Base-by-base conservation (phyloP, 2,329 filamentous ascomycete genomes). In the Penicillium sp. region DNA sequence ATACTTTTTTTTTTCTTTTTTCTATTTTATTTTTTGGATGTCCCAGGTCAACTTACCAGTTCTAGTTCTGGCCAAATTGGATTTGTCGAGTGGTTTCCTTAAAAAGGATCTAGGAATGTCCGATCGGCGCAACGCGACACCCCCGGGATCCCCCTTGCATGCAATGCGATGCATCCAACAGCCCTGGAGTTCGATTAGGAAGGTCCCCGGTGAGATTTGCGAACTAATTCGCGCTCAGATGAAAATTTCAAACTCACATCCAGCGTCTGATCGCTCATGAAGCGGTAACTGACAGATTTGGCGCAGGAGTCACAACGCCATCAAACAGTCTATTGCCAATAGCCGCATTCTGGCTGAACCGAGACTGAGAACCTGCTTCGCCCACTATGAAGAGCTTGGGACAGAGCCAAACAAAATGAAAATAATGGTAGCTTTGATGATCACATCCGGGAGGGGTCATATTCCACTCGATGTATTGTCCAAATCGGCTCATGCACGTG, bases 401-500 rank as follows among this genome's bases (percentile, higher is more conserved):
- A 45, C 23, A 26, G 8, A 23, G 3, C 16, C 4, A 31, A 38
- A n/a, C n/a, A n/a, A n/a, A n/a, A n/a, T n/a, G n/a, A n/a, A 23
- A 13, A 21, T 2, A 21, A 21, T 21, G 16, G 13, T 34, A 16
- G 8, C 21, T n/a, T 26, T n/a, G 18, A 29, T 44, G 46, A 43
- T 42, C 12, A 31, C 26, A 50, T 43, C 15, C 3, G 18, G 29
- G 33, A 50, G 9, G 7, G 21, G 23, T 49, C 49, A 50, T 28
- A 43, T 31, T 31, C 26, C 24, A 54, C 44, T 49, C 46, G 15
- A 41, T 45, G 44, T 36, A 28, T 46, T 50, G 55, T 41, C 36
- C 39, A 45, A 31, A 36, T 54, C 33, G 13, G 28, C 28, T 6
- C 34, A 34, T 34, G 49, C 58, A 64, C 58, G 62, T 65, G 62